Conservation (phyloP, 495 filamentous ascomycete species). For the Aspergillus indologenus region DNA sequence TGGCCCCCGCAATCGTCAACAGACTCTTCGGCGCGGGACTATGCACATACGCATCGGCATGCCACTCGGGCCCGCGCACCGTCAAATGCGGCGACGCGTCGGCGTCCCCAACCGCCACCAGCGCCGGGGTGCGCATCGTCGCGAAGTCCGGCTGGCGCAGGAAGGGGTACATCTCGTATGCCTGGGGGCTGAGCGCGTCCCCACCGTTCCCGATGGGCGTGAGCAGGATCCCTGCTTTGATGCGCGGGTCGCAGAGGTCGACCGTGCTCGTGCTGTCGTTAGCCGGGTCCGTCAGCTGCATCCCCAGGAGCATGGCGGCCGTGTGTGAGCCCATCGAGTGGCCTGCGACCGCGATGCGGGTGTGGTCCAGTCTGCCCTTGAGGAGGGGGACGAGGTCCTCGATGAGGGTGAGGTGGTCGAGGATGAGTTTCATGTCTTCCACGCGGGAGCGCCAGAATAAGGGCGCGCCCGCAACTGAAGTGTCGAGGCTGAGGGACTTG, state of each 20-base stretch:
- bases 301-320: neutral
- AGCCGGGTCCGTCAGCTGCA: too few relatives aligned
- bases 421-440: neutral
- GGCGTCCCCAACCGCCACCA: neutral
- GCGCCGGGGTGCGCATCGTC: neutral
- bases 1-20: neutral
- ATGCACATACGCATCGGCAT: neutral
- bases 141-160: neutral
- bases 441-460: slow-evolving; percentile 2
- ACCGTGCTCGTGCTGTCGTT: neutral
- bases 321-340: neutral
- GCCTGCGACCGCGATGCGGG: neutral
- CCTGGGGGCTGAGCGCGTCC: neutral
- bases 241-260: neutral
- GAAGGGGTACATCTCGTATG: neutral
- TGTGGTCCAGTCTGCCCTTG: neutral
- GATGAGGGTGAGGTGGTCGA: neutral
- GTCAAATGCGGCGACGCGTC: neutral
- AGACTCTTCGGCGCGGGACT: neutral
- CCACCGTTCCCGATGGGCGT: neutral
- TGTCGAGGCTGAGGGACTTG: neutral
- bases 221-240: neutral
- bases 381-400: neutral
- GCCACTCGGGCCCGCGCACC: neutral
- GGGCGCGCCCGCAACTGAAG: neutral